Percentiles rank a stretch among this genome's conserved stretches.
These are phyloP conservation scores for Epichloe amarillans DNA, from an alignment of 2,329 filamentous ascomycete species.

Conservation along the genomic window DNA sequence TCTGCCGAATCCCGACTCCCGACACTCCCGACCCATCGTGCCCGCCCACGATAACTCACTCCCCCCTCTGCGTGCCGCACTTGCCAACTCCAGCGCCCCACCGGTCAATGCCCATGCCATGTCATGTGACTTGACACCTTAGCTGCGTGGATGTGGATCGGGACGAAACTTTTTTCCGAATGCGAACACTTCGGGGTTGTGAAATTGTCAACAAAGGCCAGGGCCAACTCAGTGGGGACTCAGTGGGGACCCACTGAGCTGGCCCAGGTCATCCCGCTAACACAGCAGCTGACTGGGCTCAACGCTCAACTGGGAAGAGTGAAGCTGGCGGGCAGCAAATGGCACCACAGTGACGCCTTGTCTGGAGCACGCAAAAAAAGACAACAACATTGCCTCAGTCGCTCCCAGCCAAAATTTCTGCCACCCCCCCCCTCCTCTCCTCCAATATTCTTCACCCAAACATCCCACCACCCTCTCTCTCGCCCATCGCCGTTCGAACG, in stretches of 20 bases:
- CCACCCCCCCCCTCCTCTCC: not conserved
- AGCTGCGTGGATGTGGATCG: not conserved
- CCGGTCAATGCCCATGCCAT: not conserved
- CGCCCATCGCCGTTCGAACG: not conserved
- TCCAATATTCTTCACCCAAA: not conserved
- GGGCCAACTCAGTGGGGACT: not conserved
- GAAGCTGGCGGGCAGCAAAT: not conserved
- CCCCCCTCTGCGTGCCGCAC: too few relatives aligned
- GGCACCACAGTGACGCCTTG: not conserved
- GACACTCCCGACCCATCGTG: not conserved
- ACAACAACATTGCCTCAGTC: conserved; percentile 4
- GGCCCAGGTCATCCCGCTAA: not conserved
- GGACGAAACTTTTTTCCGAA: not conserved
- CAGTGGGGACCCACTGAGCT: too few relatives aligned
- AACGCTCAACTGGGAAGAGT: too few relatives aligned
- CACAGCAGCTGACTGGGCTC: too few relatives aligned
- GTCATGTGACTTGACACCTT: not conserved
- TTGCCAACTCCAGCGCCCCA: not conserved
- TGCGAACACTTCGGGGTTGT: not conserved
- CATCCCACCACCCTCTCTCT: not conserved
- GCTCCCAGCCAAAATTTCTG: conserved; percentile 10
- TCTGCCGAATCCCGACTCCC: not conserved
- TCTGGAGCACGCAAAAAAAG: not conserved
- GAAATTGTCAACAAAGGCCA: not conserved
- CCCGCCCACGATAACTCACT: not conserved